phyloP scores from a whole-genome alignment of 805 yeast species.

The Ogataea wickerhamii region DNA sequence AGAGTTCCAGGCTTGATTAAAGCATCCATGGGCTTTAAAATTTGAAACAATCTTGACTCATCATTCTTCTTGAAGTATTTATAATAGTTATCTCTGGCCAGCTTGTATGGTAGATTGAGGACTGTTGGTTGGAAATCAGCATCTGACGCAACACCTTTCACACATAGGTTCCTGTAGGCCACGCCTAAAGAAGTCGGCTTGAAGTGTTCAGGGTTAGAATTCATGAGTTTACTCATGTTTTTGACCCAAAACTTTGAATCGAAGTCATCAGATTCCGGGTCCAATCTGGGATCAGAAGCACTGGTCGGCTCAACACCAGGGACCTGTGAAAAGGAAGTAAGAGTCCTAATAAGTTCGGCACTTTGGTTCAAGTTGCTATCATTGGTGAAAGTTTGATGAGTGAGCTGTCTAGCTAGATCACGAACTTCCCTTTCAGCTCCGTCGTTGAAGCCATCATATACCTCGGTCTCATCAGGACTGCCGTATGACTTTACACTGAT shows the following conservation, averaged over 20 bases:
- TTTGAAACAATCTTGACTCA: constrained; percentile 39
- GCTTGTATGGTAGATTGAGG: constrained; percentile 37
- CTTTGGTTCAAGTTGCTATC: not conserved
- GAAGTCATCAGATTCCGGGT: constrained; percentile 55
- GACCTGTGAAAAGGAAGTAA: constrained; percentile 25
- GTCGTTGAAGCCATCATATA: constrained; percentile 38
- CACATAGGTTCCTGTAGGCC: constrained; percentile 53
- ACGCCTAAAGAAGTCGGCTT: constrained; percentile 57
- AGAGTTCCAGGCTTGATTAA: constrained; percentile 56
- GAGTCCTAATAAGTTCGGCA: constrained; percentile 37
- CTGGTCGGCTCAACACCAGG: constrained; percentile 42
- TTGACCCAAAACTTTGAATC: constrained; percentile 62
- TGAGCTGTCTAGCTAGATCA: constrained; percentile 40
- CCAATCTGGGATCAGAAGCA: constrained; percentile 38
- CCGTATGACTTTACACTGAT: constrained; percentile 26
- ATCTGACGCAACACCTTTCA: constrained; percentile 61
- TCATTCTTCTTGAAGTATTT: constrained; percentile 24
- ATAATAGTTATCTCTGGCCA: constrained; percentile 25
- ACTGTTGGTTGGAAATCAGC: constrained; percentile 62
- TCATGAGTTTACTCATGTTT: constrained; percentile 50
- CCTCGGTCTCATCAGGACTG: constrained; percentile 4
- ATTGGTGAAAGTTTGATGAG: constrained; percentile 17
- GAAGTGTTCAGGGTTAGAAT: constrained; percentile 55
- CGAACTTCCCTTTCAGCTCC: constrained; percentile 33
- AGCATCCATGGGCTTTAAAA: constrained; percentile 63